A percentile compares a stretch with the other conserved stretches of the same genome.
These are phyloP conservation scores for Lenwebbia sp. DNA, from an alignment of 345 rosid genomes.

Conservation along the genomic window DNA sequence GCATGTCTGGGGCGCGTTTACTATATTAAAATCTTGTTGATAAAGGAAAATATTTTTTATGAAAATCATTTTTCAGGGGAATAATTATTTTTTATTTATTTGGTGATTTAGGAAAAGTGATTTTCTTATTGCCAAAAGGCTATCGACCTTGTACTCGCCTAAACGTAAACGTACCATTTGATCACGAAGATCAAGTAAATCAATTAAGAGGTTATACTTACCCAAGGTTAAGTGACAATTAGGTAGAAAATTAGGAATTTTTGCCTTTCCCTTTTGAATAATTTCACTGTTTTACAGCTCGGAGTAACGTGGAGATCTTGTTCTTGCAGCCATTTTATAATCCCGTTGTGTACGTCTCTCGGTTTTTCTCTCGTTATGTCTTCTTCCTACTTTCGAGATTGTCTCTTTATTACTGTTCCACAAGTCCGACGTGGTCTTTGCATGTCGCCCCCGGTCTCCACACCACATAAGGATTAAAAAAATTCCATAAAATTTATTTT, in stretches of 20 bases:
- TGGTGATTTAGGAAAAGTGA: no score
- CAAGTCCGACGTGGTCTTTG: background rate
- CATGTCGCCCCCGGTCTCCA: background rate
- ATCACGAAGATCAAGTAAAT: background rate
- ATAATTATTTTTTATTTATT: no score
- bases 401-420: background rate
- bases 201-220: background rate
- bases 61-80: no score
- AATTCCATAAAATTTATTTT: no score
- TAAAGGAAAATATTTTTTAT: no score
- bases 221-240: background rate
- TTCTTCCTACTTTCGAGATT: constrained; percentile 8
- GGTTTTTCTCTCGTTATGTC: constrained; percentile 15
- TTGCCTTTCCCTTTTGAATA: background rate
- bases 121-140: no score
- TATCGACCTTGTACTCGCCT: no score
- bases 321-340: constrained; percentile 67
- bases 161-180: background rate
- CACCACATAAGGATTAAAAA: background rate
- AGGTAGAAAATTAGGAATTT: background rate
- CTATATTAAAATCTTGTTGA: no score
- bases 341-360: constrained; percentile 40
- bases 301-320: constrained; percentile 64
- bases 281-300: constrained; percentile 22
- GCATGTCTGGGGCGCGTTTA: no score